These are phyloP conservation scores for Spathaspora sp. DNA, from an alignment of 1,139 yeast species.

Conservation along the genomic window DNA sequence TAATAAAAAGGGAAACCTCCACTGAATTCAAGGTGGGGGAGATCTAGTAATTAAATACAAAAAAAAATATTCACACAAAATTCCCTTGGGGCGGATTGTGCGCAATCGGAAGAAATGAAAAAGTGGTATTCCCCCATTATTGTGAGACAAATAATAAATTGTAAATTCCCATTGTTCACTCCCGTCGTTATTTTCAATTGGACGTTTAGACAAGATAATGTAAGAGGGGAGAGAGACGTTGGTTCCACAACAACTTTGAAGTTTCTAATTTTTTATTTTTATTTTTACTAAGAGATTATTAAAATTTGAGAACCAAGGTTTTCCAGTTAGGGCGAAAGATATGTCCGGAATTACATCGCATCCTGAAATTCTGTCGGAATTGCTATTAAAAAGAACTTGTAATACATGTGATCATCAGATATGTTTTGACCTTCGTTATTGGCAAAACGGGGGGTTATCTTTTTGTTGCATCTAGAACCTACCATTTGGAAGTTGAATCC, in stretches of 20 bases:
- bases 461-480: not conserved
- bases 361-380: not conserved
- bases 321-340: not conserved
- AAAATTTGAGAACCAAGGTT: not conserved
- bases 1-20: not conserved
- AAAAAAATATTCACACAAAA: not conserved
- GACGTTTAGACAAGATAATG: not conserved
- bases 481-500: constrained; percentile 6
- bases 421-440: not conserved
- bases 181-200: not conserved
- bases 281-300: not conserved
- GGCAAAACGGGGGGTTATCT: not conserved
- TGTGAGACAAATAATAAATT: not conserved
- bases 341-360: not conserved
- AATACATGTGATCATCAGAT: not conserved
- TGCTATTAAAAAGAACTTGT: not conserved
- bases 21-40: not conserved
- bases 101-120: not conserved
- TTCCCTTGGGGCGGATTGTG: not conserved
- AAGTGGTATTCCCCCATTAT: not conserved
- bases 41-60: not conserved
- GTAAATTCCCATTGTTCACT: not conserved
- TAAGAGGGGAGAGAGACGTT: not conserved
- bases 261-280: not conserved
- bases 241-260: not conserved